Percentiles rank a stretch among this genome's conserved stretches.
Conservation (phyloP, 1,284 basidiomycete genomes). For the Peniophora sp. region DNA sequence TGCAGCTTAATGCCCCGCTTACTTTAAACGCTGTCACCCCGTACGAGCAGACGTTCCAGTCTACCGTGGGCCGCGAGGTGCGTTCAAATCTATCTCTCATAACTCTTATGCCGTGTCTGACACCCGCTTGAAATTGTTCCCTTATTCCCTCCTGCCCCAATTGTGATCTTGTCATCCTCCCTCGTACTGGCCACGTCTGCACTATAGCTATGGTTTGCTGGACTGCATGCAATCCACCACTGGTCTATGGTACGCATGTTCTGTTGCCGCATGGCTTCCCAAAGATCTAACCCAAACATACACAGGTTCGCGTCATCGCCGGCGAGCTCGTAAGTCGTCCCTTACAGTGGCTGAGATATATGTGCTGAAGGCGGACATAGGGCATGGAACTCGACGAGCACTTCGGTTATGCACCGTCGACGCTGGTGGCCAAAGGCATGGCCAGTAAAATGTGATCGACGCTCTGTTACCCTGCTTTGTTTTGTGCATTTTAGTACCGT, state of each 20-base stretch:
- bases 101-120: too few species aligned
- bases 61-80: conserved; percentile 79
- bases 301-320: conserved; percentile 68
- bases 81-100: conserved; percentile 12
- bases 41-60: conserved; percentile 60
- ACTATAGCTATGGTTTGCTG: conserved; percentile 76
- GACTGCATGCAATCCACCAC: conserved; percentile 76
- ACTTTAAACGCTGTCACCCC: conserved; percentile 75
- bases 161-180: not conserved
- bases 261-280: not conserved
- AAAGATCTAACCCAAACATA: not conserved
- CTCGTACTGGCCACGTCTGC: not conserved
- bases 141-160: too few species aligned
- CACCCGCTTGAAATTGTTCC: not conserved
- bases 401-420: conserved; percentile 79
- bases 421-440: conserved; percentile 58
- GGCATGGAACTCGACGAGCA: conserved; percentile 58
- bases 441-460: conserved; percentile 29
- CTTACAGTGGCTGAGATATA: conserved; percentile 3
- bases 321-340: conserved; percentile 58
- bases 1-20: conserved; percentile 45
- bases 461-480: not conserved
- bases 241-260: conserved; percentile 68
- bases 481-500: not conserved
- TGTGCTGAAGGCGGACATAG: conserved; percentile 25